phyloP scores from a whole-genome alignment of 169 alveolate species.

The Eimeria brunetti region DNA sequence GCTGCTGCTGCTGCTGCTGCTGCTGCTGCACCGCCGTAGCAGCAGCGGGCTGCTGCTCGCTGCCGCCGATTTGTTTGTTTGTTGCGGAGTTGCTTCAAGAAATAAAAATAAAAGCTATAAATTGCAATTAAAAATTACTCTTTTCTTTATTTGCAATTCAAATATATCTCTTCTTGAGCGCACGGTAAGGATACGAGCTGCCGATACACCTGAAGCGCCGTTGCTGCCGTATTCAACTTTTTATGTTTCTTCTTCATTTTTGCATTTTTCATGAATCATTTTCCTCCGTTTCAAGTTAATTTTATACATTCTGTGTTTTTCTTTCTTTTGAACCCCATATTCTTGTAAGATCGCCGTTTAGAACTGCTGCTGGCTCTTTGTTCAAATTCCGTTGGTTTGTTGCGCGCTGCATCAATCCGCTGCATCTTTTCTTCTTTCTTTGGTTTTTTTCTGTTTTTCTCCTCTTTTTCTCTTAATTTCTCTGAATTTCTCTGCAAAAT shows the following conservation, averaged over 20 bases:
- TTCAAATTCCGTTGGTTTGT: no score
- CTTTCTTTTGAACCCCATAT: neutral
- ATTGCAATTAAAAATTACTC: neutral
- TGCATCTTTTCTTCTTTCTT: neutral
- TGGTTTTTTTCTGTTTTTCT: neutral
- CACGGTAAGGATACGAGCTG: slow-evolving; percentile 1
- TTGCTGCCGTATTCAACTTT: neutral
- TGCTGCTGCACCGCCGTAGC: no score
- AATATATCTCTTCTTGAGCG: neutral
- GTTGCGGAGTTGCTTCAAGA: neutral
- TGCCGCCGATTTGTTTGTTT: neutral
- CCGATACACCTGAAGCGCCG: slow-evolving; percentile 13
- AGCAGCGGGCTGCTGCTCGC: slow-evolving; percentile 25
- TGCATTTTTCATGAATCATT: neutral
- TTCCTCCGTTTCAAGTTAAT: neutral
- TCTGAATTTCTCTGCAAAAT: no score
- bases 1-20: neutral
- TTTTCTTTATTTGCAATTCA: neutral
- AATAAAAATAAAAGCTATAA: neutral
- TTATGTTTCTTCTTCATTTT: neutral
- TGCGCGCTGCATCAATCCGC: neutral
- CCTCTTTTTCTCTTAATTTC: neutral
- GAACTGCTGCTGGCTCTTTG: no score
- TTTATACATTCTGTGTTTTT: neutral
- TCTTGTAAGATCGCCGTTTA: neutral